Percentiles rank a stretch among this genome's conserved stretches.
phyloP scores from a whole-genome alignment of 2,329 filamentous ascomycete species.

The Alternaria sp. region DNA sequence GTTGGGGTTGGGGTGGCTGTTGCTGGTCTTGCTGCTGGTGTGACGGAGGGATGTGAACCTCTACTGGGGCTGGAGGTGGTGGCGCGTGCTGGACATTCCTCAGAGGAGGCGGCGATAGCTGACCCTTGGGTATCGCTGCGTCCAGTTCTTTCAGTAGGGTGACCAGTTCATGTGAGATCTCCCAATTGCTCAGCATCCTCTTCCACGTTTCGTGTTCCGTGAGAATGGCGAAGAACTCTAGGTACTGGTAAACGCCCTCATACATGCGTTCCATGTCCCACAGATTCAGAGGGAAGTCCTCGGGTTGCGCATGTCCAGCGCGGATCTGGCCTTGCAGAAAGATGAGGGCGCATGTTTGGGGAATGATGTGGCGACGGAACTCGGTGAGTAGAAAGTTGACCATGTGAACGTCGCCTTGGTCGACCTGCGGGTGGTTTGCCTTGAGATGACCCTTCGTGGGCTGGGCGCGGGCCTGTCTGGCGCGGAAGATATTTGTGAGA shows the following conservation, averaged over 20 bases:
- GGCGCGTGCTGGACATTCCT: constrained; percentile 38
- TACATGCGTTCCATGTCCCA: constrained; percentile 99
- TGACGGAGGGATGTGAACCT: constrained; percentile 17
- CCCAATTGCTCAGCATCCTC: constrained; percentile 86
- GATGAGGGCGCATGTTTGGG: constrained; percentile 92
- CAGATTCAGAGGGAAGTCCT: constrained; percentile 90
- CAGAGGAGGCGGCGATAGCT: constrained; percentile 65
- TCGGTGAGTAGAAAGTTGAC: constrained; percentile 92
- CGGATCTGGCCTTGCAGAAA: constrained; percentile 91
- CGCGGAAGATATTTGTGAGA: constrained; percentile 85
- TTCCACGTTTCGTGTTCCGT: constrained; percentile 86
- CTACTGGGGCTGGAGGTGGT: constrained; percentile 38
- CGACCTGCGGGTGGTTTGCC: constrained; percentile 53
- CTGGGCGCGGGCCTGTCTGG: constrained; percentile 53
- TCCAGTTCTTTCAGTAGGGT: constrained; percentile 87
- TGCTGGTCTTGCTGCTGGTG: constrained; percentile 14
- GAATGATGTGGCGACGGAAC: constrained; percentile 90
- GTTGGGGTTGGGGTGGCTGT: constrained; percentile 41
- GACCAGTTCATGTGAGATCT: constrained; percentile 86
- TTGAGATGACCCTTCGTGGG: constrained; percentile 54
- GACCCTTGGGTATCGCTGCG: constrained; percentile 76
- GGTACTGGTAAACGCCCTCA: constrained; percentile 90
- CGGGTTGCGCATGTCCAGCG: constrained; percentile 73
- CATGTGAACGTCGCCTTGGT: constrained; percentile 66
- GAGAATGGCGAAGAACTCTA: constrained; percentile 90